Base-by-base conservation (phyloP, 768 basidiomycete genomes). In the Mrakia gelida region DNA sequence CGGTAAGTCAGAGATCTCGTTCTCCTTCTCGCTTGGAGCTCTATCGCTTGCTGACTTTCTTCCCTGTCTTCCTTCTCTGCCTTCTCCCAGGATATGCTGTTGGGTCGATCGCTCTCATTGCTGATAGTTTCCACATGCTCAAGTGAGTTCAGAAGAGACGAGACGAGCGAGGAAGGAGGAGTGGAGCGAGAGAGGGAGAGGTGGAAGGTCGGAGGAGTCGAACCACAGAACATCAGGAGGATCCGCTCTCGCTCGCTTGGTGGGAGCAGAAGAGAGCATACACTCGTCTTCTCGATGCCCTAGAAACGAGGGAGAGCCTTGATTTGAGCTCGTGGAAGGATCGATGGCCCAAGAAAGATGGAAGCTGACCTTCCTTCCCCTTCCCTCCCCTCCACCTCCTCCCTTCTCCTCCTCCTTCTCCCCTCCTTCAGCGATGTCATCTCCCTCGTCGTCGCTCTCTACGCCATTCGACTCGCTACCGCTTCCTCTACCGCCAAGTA, bases 391-490 rank as follows among this genome's bases (percentile, higher is more conserved):
- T n/a, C n/a, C n/a, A n/a, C n/a, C n/a, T n/a, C n/a, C n/a, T n/a
- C n/a, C n/a, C n/a, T n/a, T n/a, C n/a, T n/a, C n/a, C n/a, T n/a
- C n/a, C n/a, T n/a, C 30, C 56, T 38, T 26, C 16, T 38, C 28
- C 54, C 26, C 38, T 59, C 11, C 30, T 28, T 81, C 54, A 98
- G 96, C 86, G 97, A 99, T 88, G 94, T 97, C 81, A 89, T 97
- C 89, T 97, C 95, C 84, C 86, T 99, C 79, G 83, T 95, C 77
- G 95, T 98, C 73, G 97, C 96, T 2, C 89, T 98, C 13, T 98
- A 98, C 85, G 95, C 96, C 23, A 93, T 95, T 86, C 92, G 91
- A 78, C 82, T 84, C 65, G 84, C 83, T 28, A 84, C 83, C 28
- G 82, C 82, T 18, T 82, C 82, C 43, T 84, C 84, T 0, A 90